phyloP scores from a whole-genome alignment of 1,284 basidiomycete species.

The Mycena citricolor region DNA sequence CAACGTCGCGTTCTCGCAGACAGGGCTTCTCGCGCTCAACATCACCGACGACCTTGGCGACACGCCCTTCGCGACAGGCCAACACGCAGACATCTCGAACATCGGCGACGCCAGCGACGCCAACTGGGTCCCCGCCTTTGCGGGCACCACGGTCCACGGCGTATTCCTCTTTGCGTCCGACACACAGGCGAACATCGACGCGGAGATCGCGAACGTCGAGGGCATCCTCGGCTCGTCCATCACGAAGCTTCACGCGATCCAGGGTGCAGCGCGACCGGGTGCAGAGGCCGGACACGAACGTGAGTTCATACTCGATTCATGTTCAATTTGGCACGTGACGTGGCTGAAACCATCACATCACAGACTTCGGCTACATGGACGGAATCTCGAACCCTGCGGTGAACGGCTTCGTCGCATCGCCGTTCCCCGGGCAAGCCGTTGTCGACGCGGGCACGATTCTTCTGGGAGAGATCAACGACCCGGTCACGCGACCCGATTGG shows the following conservation, averaged over 20 bases:
- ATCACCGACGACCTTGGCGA: conserved; percentile 36
- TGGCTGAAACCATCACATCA: background rate
- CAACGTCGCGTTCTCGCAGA: conserved; percentile 37
- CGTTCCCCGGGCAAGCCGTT: conserved; percentile 38
- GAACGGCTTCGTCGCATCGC: conserved; percentile 37
- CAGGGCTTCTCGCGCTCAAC: conserved; percentile 34
- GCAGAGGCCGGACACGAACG: conserved; percentile 36
- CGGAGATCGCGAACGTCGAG: conserved; percentile 7
- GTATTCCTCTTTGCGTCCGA: conserved; percentile 36
- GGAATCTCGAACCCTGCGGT: conserved; percentile 33
- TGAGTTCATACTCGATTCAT: conserved; percentile 5
- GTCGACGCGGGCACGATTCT: conserved; percentile 40
- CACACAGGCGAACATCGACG: conserved; percentile 20
- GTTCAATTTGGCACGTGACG: background rate
- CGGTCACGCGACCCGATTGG: conserved; percentile 42
- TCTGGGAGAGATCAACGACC: conserved; percentile 38
- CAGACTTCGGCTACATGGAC: conserved; percentile 31
- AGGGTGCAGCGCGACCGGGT: conserved; percentile 34
- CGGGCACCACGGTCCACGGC: conserved; percentile 32
- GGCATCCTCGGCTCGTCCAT: conserved; percentile 23
- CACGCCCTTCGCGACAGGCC: conserved; percentile 31
- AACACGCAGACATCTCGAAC: conserved; percentile 27
- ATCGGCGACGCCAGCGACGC: conserved; percentile 31
- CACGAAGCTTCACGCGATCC: conserved; percentile 31
- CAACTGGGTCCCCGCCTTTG: conserved; percentile 36